Evolutionary conservation across 495 filamentous ascomycete species (phyloP).

Genomic region (Acidomyces sp.): DNA sequence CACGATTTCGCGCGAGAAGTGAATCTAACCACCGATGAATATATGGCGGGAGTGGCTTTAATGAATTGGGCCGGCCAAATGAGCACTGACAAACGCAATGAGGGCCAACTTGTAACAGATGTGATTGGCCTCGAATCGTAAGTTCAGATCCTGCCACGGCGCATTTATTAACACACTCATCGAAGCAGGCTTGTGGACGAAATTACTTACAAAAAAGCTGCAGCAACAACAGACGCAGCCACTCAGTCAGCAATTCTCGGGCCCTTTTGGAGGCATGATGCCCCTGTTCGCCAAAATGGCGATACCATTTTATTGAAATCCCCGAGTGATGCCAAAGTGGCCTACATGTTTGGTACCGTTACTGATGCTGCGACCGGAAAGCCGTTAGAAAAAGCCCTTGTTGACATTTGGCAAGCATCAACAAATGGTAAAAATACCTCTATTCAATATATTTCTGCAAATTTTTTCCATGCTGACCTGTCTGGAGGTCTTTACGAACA

Average conservation of each 20-base stretch:
- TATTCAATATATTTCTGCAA: no score
- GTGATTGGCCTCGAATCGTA: constrained; percentile 60
- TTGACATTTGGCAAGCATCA: constrained; percentile 69
- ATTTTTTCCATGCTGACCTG: no score
- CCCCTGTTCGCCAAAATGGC: constrained; percentile 49
- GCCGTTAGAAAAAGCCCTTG: constrained; percentile 46
- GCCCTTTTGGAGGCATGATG: constrained; percentile 63
- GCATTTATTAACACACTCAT: no score
- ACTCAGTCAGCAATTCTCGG: constrained; percentile 65
- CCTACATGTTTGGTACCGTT: constrained; percentile 55
- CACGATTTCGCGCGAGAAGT: constrained; percentile 49
- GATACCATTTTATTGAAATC: constrained; percentile 42
- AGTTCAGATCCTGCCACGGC: no score
- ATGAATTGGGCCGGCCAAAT: constrained; percentile 64
- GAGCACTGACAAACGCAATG: constrained; percentile 58
- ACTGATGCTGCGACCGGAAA: constrained; percentile 41
- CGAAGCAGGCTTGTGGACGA: constrained; percentile 71
- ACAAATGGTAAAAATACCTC: no score
- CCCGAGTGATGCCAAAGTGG: constrained; percentile 40
- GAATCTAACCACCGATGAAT: constrained; percentile 43
- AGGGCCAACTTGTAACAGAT: constrained; percentile 59
- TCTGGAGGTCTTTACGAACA: constrained; percentile 72
- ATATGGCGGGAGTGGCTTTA: constrained; percentile 33
- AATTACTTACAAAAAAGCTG: constrained; percentile 54
- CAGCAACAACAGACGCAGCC: constrained; percentile 36